These are phyloP conservation scores for Cytidiella melzeri DNA, from an alignment of 768 basidiomycete genomes.

Conservation along the genomic window DNA sequence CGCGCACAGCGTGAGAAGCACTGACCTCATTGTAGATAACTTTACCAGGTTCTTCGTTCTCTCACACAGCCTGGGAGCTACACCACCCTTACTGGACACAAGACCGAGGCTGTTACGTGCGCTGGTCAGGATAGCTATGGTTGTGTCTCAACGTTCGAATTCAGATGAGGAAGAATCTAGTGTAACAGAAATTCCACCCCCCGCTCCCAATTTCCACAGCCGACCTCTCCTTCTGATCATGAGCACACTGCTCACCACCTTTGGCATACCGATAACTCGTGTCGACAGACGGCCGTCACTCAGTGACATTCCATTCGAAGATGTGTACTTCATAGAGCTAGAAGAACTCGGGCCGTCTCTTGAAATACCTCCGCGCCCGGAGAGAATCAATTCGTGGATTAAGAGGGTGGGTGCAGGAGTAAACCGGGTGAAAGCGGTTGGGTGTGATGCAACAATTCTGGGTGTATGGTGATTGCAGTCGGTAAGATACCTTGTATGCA, in stretches of 20 bases:
- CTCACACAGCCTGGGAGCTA: conserved; percentile 29
- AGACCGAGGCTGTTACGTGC: conserved; percentile 24
- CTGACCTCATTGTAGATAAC: conserved; percentile 47
- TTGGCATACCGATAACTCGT: conserved; percentile 41
- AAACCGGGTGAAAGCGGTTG: conserved; percentile 27
- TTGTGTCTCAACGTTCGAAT: neutral
- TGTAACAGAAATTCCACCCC: no score
- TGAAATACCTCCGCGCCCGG: neutral
- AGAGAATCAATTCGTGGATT: conserved; percentile 24
- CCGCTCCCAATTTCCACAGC: conserved; percentile 4
- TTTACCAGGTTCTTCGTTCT: conserved; percentile 67
- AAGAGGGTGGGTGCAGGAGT: conserved; percentile 31
- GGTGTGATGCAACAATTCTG: conserved; percentile 33
- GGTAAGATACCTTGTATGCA: no score
- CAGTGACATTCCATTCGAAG: conserved; percentile 40
- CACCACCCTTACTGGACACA: conserved; percentile 19
- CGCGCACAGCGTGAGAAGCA: no score
- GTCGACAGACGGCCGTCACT: conserved; percentile 62
- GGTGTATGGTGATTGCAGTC: conserved; percentile 50
- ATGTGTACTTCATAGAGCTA: conserved; percentile 64
- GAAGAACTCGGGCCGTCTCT: conserved; percentile 16
- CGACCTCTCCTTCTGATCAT: conserved; percentile 14
- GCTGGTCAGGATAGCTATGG: conserved; percentile 32
- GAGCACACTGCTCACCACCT: conserved; percentile 27
- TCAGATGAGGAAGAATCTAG: conserved; percentile 4